phyloP scores from a whole-genome alignment of 305 asterid genomes.

The Stenogyne calaminthoides region DNA sequence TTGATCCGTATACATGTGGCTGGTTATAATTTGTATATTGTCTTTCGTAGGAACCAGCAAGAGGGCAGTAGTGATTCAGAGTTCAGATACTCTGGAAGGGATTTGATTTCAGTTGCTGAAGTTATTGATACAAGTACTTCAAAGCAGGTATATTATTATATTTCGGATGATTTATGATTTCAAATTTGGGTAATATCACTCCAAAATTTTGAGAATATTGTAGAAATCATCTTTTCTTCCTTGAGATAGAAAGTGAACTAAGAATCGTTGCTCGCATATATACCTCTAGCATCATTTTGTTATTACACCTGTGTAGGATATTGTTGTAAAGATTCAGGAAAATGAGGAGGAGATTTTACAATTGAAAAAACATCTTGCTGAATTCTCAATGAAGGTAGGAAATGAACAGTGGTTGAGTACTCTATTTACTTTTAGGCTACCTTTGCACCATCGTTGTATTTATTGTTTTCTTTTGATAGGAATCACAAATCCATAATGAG shows the following conservation, averaged over 20 bases:
- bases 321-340: conserved; percentile 65
- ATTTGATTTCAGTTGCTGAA: conserved; percentile 59
- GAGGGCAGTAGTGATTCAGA: conserved; percentile 57
- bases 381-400: conserved; percentile 74
- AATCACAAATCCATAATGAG: conserved; percentile 81
- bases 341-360: conserved; percentile 88
- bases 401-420: conserved; percentile 22
- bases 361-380: conserved; percentile 76
- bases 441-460: conserved; percentile 20
- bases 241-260: conserved; percentile 16
- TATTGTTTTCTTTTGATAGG: conserved; percentile 52
- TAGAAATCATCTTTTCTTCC: conserved; percentile 7
- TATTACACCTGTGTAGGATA: conserved; percentile 49
- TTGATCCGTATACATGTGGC: conserved; percentile 19
- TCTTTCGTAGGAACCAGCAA: conserved; percentile 56
- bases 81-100: conserved; percentile 55
- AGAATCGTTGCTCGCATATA: conserved; percentile 12
- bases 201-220: neutral
- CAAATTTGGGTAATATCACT: conserved; percentile 5
- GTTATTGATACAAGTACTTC: conserved; percentile 51
- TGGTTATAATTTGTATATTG: conserved; percentile 30
- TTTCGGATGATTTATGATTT: conserved; percentile 20
- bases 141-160: conserved; percentile 63
- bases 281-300: conserved; percentile 32
- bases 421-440: conserved; percentile 22